Evolutionary conservation across 805 yeast genomes (phyloP), one percentile per base, ranked within the genome.

Genomic region (Suhomyces pyralidae): DNA sequence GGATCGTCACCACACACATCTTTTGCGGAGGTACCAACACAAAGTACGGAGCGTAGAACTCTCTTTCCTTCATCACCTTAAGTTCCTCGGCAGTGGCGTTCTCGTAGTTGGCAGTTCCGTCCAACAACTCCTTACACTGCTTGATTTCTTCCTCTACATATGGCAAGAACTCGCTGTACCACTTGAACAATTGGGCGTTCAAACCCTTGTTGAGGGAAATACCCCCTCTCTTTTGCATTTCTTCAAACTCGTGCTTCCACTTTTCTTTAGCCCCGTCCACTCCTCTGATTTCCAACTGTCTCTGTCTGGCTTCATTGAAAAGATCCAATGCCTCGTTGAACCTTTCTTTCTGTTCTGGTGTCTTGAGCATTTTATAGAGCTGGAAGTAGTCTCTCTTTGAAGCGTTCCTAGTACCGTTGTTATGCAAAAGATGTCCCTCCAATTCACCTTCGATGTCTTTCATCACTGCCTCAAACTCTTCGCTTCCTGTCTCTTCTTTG

Each of bases 201-300:
- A 92, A 72, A 10, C 82, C 79, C 53, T 82, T 81, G 45, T 82
- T 80, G 38, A 83, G 67, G 3, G 82, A 66, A 50, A 81, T 63
- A 10, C 78, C 82, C 20, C 90, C 90, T 58, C 86, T 77, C 46
- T 78, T 76, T 53, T 76, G 75, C 62, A 83, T 77, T 50, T 81
- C 83, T 60, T 90, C 96, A 59, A 81, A 86, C 57, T 85, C 92
- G 59, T 84, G 85, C 65, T 83, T 85, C 99, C 99, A 93, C 66
- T 88, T 86, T 61, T 86, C 90, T 56, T 81, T 83, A 0, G 98
- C 96, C 1, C 93, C 92, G 57, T 88, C 92, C 1, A 88, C 76
- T 2, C 96, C 93, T 53, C 87, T 80, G 17, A 82, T 74, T 68
- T 94, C 99, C 30, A 94, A 66, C 28, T 80, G 80, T 45, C 81